Base-by-base conservation (phyloP, 139 green algal species). In the Nannochloris sp. region DNA sequence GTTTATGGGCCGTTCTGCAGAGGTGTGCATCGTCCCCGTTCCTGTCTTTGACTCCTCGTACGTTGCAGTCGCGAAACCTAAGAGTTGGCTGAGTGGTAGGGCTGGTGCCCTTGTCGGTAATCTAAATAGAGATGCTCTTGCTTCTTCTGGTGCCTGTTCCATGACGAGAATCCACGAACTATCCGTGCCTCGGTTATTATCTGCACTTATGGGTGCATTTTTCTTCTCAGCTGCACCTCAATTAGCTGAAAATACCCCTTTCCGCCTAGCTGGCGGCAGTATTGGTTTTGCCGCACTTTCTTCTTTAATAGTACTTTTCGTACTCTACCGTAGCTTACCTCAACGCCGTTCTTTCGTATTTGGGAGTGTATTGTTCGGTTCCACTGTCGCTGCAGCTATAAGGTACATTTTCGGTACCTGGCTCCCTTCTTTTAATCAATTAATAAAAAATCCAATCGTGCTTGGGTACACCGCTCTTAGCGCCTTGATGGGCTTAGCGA, bases 271-370 rank as follows among this genome's bases (percentile, higher is more conserved):
- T 6, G 68, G 62, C 24, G 78, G 78, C 58, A 76, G 55, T 15
- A 19, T 81, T 9, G 64, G 60, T 10, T 78, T 85, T 36, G 60
- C 75, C 53, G 45, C 66, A 9, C 60, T 84, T 10, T 79, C 78
- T 23, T 30, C 62, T 23, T 25, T 78, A 31, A 65, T 85, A 48
- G 33, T 84, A 37, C 38, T 83, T 14, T 73, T 83, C 39, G 9
- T 83, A 27, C 32, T 83, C 14, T 78, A 70, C 44, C 70, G 71
- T 61, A 36, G 19, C 15, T 42, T 82, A 30, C 78, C 78, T 7
- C 75, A 76, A 53, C 81, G 81, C 44, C 54, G 64, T 37, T 61
- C 47, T 29, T 46, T 83, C 58, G 37, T 64, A 6, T 70, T 48
- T 3, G 60, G 53, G 7, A 46, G 66, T 37, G 54, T 55, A 1